Evolutionary conservation across 108 stramenopile genomes (phyloP).

Genomic region (Fragilariopsis cylindrus): DNA sequence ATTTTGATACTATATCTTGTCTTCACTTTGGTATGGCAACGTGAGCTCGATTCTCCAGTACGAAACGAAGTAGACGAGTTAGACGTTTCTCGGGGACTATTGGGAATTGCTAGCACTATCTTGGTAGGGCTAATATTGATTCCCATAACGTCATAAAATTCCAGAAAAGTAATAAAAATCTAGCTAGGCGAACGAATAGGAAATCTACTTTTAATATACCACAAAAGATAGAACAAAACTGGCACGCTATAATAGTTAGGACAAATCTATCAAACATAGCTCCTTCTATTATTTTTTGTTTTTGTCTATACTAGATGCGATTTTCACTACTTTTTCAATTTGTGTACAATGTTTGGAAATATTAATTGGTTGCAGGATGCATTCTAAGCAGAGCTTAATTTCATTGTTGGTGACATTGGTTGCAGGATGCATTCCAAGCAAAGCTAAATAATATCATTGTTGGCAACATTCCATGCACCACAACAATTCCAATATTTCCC

Average conservation of each 20-base stretch:
- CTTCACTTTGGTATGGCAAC: constrained; percentile 60
- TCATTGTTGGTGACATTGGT: no score
- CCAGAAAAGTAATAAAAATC: neutral
- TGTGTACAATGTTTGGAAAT: no score
- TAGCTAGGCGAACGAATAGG: neutral
- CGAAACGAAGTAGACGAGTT: constrained; percentile 73
- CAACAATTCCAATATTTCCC: no score
- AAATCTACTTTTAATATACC: neutral
- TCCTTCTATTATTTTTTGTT: neutral
- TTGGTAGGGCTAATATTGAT: constrained; percentile 49
- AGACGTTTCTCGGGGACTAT: constrained; percentile 43
- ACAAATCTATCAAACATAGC: neutral
- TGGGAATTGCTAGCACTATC: constrained; percentile 51
- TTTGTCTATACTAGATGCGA: neutral
- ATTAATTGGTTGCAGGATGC: no score
- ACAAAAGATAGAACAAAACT: neutral
- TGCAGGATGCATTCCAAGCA: no score
- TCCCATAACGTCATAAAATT: constrained; percentile 33
- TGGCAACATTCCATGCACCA: no score
- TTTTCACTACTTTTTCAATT: no score
- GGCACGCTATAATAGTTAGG: neutral
- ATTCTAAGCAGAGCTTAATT: no score
- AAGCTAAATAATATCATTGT: no score
- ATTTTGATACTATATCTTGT: constrained; percentile 56
- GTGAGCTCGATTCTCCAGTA: constrained; percentile 64